Evolutionary conservation across 371 early-diverging fungal genomes (phyloP).

Genomic region (Sporodiniella umbellata): DNA sequence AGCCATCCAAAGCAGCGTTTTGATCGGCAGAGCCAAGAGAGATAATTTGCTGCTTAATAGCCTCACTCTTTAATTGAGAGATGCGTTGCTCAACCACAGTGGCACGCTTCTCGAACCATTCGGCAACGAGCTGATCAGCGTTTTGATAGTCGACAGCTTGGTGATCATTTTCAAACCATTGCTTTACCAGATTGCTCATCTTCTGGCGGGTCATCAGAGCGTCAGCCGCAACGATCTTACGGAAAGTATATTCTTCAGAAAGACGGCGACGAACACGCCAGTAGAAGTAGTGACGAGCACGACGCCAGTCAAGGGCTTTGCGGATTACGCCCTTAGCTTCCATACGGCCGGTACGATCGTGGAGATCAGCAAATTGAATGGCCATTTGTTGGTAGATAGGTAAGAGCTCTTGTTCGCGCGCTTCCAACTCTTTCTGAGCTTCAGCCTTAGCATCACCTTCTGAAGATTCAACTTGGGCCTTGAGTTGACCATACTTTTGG

Average conservation of each 20-base stretch:
- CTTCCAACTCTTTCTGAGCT: constrained; percentile 69
- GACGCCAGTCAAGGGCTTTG: constrained; percentile 77
- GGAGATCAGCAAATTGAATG: constrained; percentile 96
- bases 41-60: constrained; percentile 31
- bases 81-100: constrained; percentile 48
- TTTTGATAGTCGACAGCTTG: constrained; percentile 37
- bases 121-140: constrained; percentile 54
- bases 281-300: constrained; percentile 89
- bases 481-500: constrained; percentile 68
- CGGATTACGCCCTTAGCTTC: constrained; percentile 89
- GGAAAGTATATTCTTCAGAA: constrained; percentile 67
- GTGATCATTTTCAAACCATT: constrained; percentile 56
- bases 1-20: constrained; percentile 53
- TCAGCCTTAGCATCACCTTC: constrained; percentile 51
- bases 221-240: constrained; percentile 45
- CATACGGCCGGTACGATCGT: constrained; percentile 97
- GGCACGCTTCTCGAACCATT: constrained; percentile 63
- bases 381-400: constrained; percentile 93
- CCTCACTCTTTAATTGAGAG: constrained; percentile 37
- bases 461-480: constrained; percentile 57
- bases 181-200: constrained; percentile 42
- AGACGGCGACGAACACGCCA: constrained; percentile 87
- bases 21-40: constrained; percentile 34
- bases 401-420: constrained; percentile 81
- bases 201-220: constrained; percentile 44